Base-by-base conservation (phyloP, 306 rosid genomes). In the Quercus mongolica region DNA sequence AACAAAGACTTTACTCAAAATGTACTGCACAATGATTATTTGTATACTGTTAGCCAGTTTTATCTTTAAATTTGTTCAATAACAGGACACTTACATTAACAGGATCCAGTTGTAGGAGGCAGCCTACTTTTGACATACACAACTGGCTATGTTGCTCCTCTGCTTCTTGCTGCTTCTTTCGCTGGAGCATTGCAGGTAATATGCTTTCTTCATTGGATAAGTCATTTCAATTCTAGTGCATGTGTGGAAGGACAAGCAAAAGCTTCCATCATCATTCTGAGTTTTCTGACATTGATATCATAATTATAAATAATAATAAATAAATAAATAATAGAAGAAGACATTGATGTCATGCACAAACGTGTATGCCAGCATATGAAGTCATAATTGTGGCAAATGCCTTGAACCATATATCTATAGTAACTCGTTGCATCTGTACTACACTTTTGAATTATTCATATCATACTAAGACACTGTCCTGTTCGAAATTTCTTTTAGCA, bases 131-230 rank as follows among this genome's bases (percentile, higher is more conserved):
- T 92, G 88, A 87, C 99, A 10, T 95, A 92, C 88, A 95, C 99
- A 68, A 95, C 95, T 14, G 99, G 98, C 77, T 95, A 95, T 78
- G 89, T 92, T 65, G 87, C 97, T 84, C 96, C 98, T 71, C 74
- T 92, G 57, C 97, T 94, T 76, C 87, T 92, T 52, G 99, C 99
- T 83, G 99, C 99, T 69, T 88, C 98, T 49, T 95, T 92, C 17
- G 98, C 98, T 68, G 98, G 99, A 46, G 99, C 97, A 1, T 84
- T 95, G 83, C 97, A 92, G 94, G 99, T 95, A 31, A 28, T 71
- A 41, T 33, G 23, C 9, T 65, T 55, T 76, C 64, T 61, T 74
- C 67, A 69, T 58, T 15, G 26, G 59, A 21, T 73, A 76, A 26
- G 67, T 71, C 25, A 21, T 26, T 6, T 12, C 57, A 13, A 26